Evolutionary conservation across 2,329 filamentous ascomycete genomes (phyloP).

Genomic region (Fusarium miscanthi): DNA sequence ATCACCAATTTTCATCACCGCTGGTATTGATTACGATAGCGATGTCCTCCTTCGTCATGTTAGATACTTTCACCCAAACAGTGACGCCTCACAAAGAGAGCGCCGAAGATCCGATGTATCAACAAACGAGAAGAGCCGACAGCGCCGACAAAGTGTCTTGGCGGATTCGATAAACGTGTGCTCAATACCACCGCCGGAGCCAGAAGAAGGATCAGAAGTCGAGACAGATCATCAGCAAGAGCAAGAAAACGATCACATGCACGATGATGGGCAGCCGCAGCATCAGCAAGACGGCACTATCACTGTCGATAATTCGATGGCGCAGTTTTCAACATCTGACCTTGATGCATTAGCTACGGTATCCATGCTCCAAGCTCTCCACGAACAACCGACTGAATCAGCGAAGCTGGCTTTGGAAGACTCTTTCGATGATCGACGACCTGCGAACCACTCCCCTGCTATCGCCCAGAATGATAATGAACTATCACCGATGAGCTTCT

Average conservation of each 20-base stretch:
- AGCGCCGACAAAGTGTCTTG: background rate
- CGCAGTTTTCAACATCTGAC: background rate
- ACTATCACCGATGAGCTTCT: background rate
- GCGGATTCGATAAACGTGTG: background rate
- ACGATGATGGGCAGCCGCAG: rapidly evolving
- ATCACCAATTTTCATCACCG: rapidly evolving
- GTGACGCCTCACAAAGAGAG: background rate
- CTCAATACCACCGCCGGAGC: background rate
- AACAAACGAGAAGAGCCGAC: background rate
- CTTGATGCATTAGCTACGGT: background rate
- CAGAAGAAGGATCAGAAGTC: background rate
- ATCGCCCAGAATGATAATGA: background rate
- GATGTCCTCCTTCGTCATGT: slow-evolving; percentile 9
- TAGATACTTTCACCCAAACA: background rate
- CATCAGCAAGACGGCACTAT: background rate
- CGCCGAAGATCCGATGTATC: background rate
- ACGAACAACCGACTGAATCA: background rate
- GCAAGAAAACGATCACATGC: background rate
- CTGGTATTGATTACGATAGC: background rate
- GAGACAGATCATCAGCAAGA: background rate
- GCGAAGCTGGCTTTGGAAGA: background rate
- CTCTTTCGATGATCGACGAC: rapidly evolving
- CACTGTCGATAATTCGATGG: background rate
- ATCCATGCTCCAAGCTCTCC: background rate
- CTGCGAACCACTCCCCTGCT: rapidly evolving